phyloP scores from a whole-genome alignment of 2,329 filamentous ascomycete genomes.

The Xylariaceae sp. region DNA sequence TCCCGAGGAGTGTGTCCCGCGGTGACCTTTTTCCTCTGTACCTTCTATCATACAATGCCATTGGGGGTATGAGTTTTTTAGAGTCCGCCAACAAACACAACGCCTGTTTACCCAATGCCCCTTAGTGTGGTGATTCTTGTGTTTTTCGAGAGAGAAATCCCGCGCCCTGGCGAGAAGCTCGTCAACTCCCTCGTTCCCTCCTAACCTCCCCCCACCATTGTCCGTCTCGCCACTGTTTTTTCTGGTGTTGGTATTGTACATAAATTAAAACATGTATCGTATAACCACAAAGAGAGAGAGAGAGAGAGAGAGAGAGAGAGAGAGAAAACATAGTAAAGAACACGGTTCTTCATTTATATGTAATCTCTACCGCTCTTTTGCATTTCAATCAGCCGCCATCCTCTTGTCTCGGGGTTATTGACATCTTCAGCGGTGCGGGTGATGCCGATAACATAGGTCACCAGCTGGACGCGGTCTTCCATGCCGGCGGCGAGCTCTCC shows the following conservation, averaged over 20 bases:
- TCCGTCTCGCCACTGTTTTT: conserved; percentile 14
- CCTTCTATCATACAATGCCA: conserved; percentile 29
- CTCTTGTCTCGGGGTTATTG: conserved; percentile 91
- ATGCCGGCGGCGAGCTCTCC: conserved; percentile 88
- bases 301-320: neutral
- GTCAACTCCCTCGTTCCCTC: conserved; percentile 5
- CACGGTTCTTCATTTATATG: conserved; percentile 38
- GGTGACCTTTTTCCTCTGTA: conserved; percentile 27
- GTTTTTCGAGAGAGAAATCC: conserved; percentile 9
- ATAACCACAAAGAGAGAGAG: conserved; percentile 12
- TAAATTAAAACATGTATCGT: conserved; percentile 27
- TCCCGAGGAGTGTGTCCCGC: conserved; percentile 11
- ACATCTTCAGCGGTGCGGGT: conserved; percentile 92
- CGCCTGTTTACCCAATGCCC: conserved; percentile 23
- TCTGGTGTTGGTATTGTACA: conserved; percentile 25
- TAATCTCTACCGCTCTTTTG: conserved; percentile 96
- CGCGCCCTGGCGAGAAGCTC: conserved; percentile 8
- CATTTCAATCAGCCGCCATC: conserved; percentile 96
- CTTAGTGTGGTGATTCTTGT: conserved; percentile 27
- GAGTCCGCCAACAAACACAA: conserved; percentile 21
- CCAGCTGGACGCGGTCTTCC: conserved; percentile 97
- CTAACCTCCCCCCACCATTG: too few relatives aligned
- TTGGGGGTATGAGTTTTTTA: conserved; percentile 13
- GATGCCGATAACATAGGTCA: conserved; percentile 96
- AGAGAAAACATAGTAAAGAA: conserved; percentile 2